Evolutionary conservation across 805 yeast species (phyloP).

Genomic region (Suhomyces faveliae): DNA sequence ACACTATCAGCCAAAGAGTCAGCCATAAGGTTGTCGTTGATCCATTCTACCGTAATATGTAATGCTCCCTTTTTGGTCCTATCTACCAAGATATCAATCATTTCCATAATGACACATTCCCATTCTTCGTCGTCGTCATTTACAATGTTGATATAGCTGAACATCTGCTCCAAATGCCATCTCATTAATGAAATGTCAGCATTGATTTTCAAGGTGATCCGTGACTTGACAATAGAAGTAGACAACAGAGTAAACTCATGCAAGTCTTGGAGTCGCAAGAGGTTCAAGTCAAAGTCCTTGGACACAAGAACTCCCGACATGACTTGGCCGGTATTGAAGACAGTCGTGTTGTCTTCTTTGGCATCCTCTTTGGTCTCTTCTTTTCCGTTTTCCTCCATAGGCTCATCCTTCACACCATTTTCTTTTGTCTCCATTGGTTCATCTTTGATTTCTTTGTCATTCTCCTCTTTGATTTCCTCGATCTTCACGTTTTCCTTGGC

Average conservation of each 20-base stretch:
- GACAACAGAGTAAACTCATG: conserved; percentile 86
- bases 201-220: conserved; percentile 73
- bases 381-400: not conserved
- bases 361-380: conserved; percentile 3
- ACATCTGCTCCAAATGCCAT: conserved; percentile 95
- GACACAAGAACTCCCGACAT: conserved; percentile 87
- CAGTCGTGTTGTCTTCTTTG: conserved; percentile 4
- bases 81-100: conserved; percentile 45
- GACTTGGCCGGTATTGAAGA: conserved; percentile 23
- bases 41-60: conserved; percentile 79
- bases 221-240: conserved; percentile 79
- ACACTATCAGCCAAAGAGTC: conserved; percentile 95
- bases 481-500: not conserved
- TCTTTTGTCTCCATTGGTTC: conserved; percentile 33
- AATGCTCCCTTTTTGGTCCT: conserved; percentile 34
- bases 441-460: conserved; percentile 30
- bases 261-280: conserved; percentile 81
- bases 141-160: conserved; percentile 72
- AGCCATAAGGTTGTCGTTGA: conserved; percentile 73
- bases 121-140: conserved; percentile 51
- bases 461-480: not conserved
- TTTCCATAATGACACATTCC: conserved; percentile 47
- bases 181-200: conserved; percentile 77
- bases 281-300: conserved; percentile 81
- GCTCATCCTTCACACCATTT: conserved; percentile 10